Conservation (phyloP, 495 filamentous ascomycete species). For the Penicillium malachiteum region DNA sequence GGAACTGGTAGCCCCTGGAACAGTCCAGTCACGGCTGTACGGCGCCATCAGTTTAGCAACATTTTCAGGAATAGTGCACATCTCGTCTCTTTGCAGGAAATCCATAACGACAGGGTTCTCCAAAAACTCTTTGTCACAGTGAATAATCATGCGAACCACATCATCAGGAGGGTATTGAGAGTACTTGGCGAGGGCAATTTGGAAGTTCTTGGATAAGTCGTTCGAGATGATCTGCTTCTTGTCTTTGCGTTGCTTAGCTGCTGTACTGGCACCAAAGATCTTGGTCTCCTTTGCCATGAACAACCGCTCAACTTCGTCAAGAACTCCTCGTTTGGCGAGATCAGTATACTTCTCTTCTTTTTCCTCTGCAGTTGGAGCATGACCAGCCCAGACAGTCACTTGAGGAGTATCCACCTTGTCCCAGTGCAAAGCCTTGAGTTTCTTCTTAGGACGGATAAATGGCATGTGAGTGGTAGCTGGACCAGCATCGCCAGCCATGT, state of each 20-base stretch:
- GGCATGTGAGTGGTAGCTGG: conserved; percentile 56
- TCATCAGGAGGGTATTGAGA: conserved; percentile 76
- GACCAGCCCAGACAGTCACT: conserved; percentile 91
- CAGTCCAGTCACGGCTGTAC: conserved; percentile 96
- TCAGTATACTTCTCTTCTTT: conserved; percentile 96
- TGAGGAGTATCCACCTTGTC: conserved; percentile 95
- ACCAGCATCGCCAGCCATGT: conserved; percentile 45
- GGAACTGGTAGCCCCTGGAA: conserved; percentile 74
- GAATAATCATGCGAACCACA: conserved; percentile 88
- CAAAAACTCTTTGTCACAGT: conserved; percentile 87
- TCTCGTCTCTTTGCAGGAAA: conserved; percentile 86
- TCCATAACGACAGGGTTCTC: conserved; percentile 97
- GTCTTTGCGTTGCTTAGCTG: conserved; percentile 71
- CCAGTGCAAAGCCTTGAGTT: conserved; percentile 98
- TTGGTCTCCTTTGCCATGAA: conserved; percentile 98
- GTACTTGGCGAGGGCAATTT: conserved; percentile 91
- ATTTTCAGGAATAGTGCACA: conserved; percentile 90
- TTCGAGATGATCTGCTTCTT: conserved; percentile 97
- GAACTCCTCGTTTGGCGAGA: conserved; percentile 84
- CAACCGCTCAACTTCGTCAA: conserved; percentile 95
- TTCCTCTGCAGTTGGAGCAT: conserved; percentile 74
- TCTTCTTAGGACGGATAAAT: conserved; percentile 92
- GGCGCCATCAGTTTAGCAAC: conserved; percentile 87
- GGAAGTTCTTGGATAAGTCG: conserved; percentile 86
- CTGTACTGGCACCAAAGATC: conserved; percentile 65